Evolutionary conservation across 495 filamentous ascomycete species (phyloP), one percentile per base, ranked within the genome.

Genomic region (Cercophora samala): DNA sequence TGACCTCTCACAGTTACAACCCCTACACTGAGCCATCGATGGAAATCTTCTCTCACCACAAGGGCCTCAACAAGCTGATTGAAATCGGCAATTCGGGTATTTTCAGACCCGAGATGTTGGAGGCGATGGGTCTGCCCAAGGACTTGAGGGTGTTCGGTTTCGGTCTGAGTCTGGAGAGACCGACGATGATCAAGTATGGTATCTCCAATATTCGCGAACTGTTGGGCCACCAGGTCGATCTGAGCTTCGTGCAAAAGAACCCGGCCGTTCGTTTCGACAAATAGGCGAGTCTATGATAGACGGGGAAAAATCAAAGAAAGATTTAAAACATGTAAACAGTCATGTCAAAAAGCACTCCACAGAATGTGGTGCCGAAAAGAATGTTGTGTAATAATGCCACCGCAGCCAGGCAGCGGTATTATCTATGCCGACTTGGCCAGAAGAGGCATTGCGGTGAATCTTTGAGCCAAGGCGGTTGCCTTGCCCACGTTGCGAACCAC

Each of bases 71-170:
- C 66, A 96, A 96, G 81, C 91, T 92, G 84, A 90, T 97, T 21
- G 93, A 99, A 80, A 99, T 99, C 77, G 95, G 95, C 37, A 99
- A 99, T 79, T 93, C 89, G 71, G 94, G 95, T 66, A 97, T 97
- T 92, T 99, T 99, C 87, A 83, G 95, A 65, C 93, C 95, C 23
- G 95, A 97, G 80, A 97, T 97, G 93, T 76, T 99, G 73, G 88
- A 93, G 73, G 66, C 81, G 5, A 93, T 96, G 90, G 93, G 93
- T 54, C 77, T 97, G 69, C 93, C 93, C 21, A 91, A 88, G 81
- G 87, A 93, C 75, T 86, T 97, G 88, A 76, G 87, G 66, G 92
- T 96, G 2, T 97, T 95, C 79, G 93, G 93, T 32, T 97, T 90
- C 87, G 93, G 93, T 23, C 80, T 97, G 77, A 91, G 87, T 81